phyloP scores from a whole-genome alignment of 2,329 filamentous ascomycete species.

The Stagonosporopsis chrysanthemi region DNA sequence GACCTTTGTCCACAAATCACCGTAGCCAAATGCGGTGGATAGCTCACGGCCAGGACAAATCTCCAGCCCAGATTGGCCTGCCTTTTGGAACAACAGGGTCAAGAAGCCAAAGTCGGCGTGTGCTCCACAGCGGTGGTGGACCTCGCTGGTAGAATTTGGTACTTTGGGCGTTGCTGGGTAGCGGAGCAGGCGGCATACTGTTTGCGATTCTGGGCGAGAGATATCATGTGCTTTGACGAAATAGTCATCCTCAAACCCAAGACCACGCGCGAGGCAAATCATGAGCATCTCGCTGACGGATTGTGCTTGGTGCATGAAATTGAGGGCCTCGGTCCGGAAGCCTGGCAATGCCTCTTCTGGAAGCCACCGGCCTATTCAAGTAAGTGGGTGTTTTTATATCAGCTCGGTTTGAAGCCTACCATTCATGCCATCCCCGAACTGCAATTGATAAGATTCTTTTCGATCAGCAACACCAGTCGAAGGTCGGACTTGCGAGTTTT shows the following conservation, averaged over 20 bases:
- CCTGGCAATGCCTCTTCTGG: slow-evolving; percentile 56
- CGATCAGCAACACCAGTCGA: slow-evolving; percentile 66
- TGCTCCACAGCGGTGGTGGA: slow-evolving; percentile 67
- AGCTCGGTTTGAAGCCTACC: slow-evolving; percentile 33
- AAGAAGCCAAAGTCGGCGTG: slow-evolving; percentile 71
- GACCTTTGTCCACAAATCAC: slow-evolving; percentile 70
- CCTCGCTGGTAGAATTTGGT: slow-evolving; percentile 45
- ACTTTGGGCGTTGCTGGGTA: slow-evolving; percentile 56
- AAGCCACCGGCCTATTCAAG: slow-evolving; percentile 55
- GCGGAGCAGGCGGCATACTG: slow-evolving; percentile 64
- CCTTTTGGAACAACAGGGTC: slow-evolving; percentile 68
- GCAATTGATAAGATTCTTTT: slow-evolving; percentile 70
- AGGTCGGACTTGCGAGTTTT: slow-evolving; percentile 64
- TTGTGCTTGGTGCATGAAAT: slow-evolving; percentile 65
- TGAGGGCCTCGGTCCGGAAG: slow-evolving; percentile 56
- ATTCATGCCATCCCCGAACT: slow-evolving; percentile 64
- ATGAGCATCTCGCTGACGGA: slow-evolving; percentile 64
- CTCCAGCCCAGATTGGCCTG: slow-evolving; percentile 67
- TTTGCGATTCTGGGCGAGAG: slow-evolving; percentile 59
- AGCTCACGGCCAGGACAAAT: slow-evolving; percentile 70
- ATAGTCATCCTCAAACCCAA: slow-evolving; percentile 64
- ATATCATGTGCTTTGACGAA: slow-evolving; percentile 65
- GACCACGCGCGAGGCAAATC: slow-evolving; percentile 64
- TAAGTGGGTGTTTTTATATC: not conserved
- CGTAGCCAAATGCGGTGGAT: slow-evolving; percentile 65